phyloP scores from a whole-genome alignment of 768 basidiomycete species.

The Kwoniella sp. region DNA sequence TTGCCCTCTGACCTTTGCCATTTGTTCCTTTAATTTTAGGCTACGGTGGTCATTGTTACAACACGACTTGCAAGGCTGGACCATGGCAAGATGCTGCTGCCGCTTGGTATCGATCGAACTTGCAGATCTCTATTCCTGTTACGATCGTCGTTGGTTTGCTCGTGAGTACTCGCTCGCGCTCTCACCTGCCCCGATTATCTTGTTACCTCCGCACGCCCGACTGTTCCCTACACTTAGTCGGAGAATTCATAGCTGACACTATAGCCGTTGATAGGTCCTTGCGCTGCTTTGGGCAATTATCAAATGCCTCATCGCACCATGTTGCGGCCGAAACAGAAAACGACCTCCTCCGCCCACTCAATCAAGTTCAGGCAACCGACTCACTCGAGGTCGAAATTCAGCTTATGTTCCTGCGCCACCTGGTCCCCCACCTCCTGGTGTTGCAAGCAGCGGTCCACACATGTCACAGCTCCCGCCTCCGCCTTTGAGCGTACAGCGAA shows the following conservation, averaged over 20 bases:
- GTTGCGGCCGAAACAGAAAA: constrained; percentile 13
- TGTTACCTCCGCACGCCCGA: too few species aligned
- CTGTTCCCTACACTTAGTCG: too few species aligned
- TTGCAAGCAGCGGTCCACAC: constrained; percentile 10
- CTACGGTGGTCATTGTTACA: constrained; percentile 69
- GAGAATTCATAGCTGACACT: too few species aligned
- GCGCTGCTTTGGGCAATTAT: constrained; percentile 37
- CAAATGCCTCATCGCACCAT: constrained; percentile 39
- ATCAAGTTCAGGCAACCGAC: constrained; percentile 2
- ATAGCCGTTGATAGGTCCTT: constrained; percentile 32
- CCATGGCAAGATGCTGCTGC: constrained; percentile 65
- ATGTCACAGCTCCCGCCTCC: constrained; percentile 19
- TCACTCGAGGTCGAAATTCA: constrained; percentile 6
- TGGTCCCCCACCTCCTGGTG: constrained; percentile 11
- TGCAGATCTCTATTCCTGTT: constrained; percentile 57
- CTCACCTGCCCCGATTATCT: too few species aligned
- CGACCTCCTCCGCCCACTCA: constrained; percentile 4
- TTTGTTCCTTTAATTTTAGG: constrained; percentile 56
- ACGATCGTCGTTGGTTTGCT: constrained; percentile 49
- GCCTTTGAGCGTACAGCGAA: constrained; percentile 16
- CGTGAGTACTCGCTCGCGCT: constrained; percentile 49
- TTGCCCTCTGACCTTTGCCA: background rate
- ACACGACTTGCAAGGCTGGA: constrained; percentile 67
- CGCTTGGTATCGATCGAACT: constrained; percentile 74
- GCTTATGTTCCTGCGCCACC: constrained; percentile 18